Evolutionary conservation across 768 basidiomycete species (phyloP).

Genomic region (Lentinula edodes): DNA sequence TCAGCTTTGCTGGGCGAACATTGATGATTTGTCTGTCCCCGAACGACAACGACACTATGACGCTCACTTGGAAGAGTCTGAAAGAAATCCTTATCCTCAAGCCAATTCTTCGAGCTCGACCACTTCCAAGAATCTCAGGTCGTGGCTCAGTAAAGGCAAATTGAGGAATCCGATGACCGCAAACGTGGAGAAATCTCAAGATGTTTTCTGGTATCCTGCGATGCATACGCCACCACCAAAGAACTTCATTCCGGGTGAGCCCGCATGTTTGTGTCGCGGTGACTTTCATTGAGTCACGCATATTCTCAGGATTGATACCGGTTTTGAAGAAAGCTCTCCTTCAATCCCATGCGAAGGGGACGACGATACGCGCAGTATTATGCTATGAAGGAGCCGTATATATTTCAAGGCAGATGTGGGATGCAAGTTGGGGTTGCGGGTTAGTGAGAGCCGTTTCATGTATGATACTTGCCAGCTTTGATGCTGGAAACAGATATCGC

Average conservation of each 20-base stretch:
- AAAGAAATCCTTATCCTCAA: neutral
- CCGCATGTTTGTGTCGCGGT: neutral
- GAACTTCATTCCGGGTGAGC: slow-evolving; percentile 61
- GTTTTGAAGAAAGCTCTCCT: slow-evolving; percentile 52
- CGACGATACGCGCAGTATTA: slow-evolving; percentile 51
- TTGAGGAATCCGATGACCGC: slow-evolving; percentile 6
- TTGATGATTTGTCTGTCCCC: slow-evolving; percentile 28
- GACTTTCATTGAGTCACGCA: neutral
- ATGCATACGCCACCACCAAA: slow-evolving; percentile 30
- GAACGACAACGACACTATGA: slow-evolving; percentile 55
- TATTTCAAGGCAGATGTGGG: slow-evolving; percentile 53
- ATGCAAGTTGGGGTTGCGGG: slow-evolving; percentile 73
- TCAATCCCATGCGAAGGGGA: slow-evolving; percentile 43
- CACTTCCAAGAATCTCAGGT: neutral
- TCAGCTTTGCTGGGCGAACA: slow-evolving; percentile 42
- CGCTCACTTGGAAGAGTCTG: slow-evolving; percentile 30
- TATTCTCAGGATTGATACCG: slow-evolving; percentile 56
- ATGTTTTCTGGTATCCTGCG: slow-evolving; percentile 63
- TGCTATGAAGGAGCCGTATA: slow-evolving; percentile 62
- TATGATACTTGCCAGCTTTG: slow-evolving; percentile 9
- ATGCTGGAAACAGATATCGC: slow-evolving; percentile 52
- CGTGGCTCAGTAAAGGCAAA: slow-evolving; percentile 4
- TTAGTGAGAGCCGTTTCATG: slow-evolving; percentile 20
- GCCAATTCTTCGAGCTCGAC: neutral
- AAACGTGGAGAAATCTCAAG: slow-evolving; percentile 23